Base-by-base conservation (phyloP, 805 yeast genomes). In the Pichia paraexigua region DNA sequence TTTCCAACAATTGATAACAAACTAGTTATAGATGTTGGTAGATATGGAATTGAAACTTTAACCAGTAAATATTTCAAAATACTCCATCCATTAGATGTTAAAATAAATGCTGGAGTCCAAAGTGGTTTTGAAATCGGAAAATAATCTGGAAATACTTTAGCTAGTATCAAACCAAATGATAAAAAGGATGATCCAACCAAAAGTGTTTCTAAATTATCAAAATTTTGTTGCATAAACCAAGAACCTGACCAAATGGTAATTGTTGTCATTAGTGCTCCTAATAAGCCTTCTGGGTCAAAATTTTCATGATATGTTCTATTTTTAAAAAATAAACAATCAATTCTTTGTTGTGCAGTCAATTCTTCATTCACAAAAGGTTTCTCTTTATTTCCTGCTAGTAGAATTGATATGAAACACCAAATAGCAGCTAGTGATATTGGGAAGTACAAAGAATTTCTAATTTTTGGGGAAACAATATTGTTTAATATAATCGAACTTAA, bases 251-350 rank as follows among this genome's bases (percentile, higher is more conserved):
- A 70, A 58, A 69, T 59, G 9, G 71, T 60, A 1, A 67, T 63
- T 0, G 71, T 55, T 7, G 71, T 66, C 58, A 61, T 65, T 12
- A 69, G 50, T 9, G 65, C 54, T 5, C 72, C 71, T 18, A 70
- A 57, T n/a, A 66, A 48, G 3, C 71, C 72, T 50, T 69, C 72
- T 1, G 73, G 73, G 46, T 69, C 73, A 48, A 60, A 64, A 37
- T 56, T 59, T 2, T 56, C 53, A 10, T 56, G 52, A 53, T 66
- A 66, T 43, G 61, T 51, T 27, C 56, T 45, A 7, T 42, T 53
- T 12, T 55, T 55, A 43, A 65, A 58, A 15, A 66, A 43, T 17
- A 56, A 46, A 17, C 22, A 30, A 58, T 67, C 71, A 35, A 67
- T 57, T 22, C 47, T 46, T n/a, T 68, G 63, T 46, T 69, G 71